phyloP scores from a whole-genome alignment of 805 yeast genomes.

The Cyberlindnera maritima region DNA sequence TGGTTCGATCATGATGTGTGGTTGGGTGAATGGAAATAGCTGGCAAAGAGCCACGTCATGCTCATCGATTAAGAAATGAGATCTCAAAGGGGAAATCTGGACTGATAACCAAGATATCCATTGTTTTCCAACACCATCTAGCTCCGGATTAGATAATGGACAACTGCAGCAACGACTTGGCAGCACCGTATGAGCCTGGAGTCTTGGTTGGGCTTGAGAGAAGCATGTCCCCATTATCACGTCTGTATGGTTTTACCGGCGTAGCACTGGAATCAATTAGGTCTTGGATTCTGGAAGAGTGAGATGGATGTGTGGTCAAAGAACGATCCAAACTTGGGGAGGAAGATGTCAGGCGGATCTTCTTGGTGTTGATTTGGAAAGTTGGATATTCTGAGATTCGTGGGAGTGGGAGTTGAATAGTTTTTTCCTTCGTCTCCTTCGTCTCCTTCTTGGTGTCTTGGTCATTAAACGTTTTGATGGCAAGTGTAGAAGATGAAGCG shows the following conservation, averaged over 20 bases:
- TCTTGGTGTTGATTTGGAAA: conserved; percentile 1
- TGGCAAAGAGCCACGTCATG: too few relatives aligned
- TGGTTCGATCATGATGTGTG: too few relatives aligned
- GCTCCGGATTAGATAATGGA: too few relatives aligned
- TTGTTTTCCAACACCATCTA: too few relatives aligned
- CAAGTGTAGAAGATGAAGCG: background rate
- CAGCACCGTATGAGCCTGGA: conserved; percentile 48
- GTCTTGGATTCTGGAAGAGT: background rate
- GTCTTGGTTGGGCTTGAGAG: conserved; percentile 42
- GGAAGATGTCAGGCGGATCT: background rate
- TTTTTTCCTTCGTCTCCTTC: background rate
- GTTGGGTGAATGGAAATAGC: too few relatives aligned
- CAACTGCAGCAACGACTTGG: conserved; percentile 40
- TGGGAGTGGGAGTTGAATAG: conserved; percentile 12
- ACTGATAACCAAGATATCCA: too few relatives aligned
- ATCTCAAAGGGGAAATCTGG: too few relatives aligned
- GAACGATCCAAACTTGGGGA: conserved; percentile 1
- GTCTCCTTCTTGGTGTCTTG: background rate
- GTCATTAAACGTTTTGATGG: background rate
- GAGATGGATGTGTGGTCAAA: background rate
- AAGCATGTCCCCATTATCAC: conserved; percentile 24
- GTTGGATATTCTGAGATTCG: conserved; percentile 13
- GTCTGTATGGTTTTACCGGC: conserved; percentile 25
- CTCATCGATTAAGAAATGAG: too few relatives aligned
- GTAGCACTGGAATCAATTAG: conserved; percentile 21